Percentiles rank a stretch among this genome's conserved stretches.
Evolutionary conservation across 768 basidiomycete species (phyloP).

Genomic region (Asterophora lycoperdoides): DNA sequence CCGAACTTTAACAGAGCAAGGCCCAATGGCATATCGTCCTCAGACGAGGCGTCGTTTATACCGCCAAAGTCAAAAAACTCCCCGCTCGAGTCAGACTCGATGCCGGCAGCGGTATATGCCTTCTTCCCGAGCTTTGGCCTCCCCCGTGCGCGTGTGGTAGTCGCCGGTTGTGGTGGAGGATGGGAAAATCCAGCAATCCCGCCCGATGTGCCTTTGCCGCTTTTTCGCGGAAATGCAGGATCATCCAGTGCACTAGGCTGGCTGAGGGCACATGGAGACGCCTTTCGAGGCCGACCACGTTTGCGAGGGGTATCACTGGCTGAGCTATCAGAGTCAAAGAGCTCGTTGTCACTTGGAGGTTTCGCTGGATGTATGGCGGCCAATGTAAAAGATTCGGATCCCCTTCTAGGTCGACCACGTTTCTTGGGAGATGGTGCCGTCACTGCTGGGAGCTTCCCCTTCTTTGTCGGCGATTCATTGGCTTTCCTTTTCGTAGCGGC

Average conservation of each 20-base stretch:
- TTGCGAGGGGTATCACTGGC: slow-evolving; percentile 1
- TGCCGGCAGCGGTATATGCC: slow-evolving; percentile 1
- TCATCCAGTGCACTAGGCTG: not conserved
- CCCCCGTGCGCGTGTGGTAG: not conserved
- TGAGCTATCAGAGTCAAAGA: slow-evolving; percentile 8
- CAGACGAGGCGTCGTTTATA: slow-evolving; percentile 9
- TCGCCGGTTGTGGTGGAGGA: not conserved
- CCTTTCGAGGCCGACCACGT: slow-evolving; percentile 1
- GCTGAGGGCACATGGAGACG: not conserved
- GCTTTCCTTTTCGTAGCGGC: not conserved
- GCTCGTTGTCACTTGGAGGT: slow-evolving; percentile 1
- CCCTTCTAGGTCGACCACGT: slow-evolving; percentile 2
- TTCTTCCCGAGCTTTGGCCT: not conserved
- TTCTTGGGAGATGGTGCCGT: not conserved
- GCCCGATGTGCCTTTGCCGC: slow-evolving; percentile 5
- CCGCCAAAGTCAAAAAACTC: slow-evolving; percentile 22
- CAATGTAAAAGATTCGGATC: not conserved
- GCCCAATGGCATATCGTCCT: slow-evolving; percentile 1
- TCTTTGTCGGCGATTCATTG: not conserved
- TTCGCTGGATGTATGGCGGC: no score
- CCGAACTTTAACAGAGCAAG: not conserved
- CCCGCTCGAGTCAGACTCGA: slow-evolving; percentile 14
- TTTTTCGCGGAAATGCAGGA: slow-evolving; percentile 6
- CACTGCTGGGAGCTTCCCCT: not conserved
- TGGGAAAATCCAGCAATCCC: no score